phyloP scores from a whole-genome alignment of 1,284 basidiomycete species.

The Coriolopsis trogii region DNA sequence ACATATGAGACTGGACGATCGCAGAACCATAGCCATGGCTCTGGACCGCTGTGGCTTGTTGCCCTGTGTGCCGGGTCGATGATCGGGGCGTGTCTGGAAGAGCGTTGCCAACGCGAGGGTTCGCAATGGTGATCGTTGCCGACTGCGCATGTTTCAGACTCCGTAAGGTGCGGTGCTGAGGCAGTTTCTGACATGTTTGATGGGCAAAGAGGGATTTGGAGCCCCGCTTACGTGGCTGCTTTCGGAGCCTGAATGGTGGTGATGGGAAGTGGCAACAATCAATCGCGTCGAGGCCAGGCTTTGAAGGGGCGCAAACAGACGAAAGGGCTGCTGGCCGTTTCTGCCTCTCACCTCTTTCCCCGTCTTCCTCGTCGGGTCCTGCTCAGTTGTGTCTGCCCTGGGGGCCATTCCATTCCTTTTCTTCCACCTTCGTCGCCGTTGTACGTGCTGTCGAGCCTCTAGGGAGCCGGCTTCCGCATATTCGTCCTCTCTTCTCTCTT shows the following conservation, averaged over 20 bases:
- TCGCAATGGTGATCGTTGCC: slow-evolving; percentile 20
- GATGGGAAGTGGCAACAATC: slow-evolving; percentile 16
- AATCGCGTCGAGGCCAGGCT: slow-evolving; percentile 10
- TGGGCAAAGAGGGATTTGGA: not conserved
- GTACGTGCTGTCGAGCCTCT: slow-evolving; percentile 39
- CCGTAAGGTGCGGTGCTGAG: not conserved
- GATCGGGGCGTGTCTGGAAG: slow-evolving; percentile 22
- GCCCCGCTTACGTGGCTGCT: not conserved
- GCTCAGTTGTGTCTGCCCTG: slow-evolving; percentile 46
- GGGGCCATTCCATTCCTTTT: slow-evolving; percentile 60
- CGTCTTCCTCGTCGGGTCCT: slow-evolving; percentile 28
- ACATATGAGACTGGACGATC: not conserved
- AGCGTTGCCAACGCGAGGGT: slow-evolving; percentile 22
- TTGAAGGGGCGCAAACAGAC: not conserved
- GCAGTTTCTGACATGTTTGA: not conserved
- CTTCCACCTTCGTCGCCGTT: slow-evolving; percentile 36
- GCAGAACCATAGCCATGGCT: slow-evolving; percentile 4
- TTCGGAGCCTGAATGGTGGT: slow-evolving; percentile 7
- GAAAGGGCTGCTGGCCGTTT: slow-evolving; percentile 3
- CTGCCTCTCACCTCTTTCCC: slow-evolving; percentile 26
- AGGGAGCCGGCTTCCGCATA: slow-evolving; percentile 55
- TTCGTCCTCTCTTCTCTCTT: slow-evolving; percentile 20
- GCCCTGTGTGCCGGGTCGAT: slow-evolving; percentile 14
- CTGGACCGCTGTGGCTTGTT: slow-evolving; percentile 7
- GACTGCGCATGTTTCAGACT: not conserved